These are phyloP conservation scores for Botrytis byssoidea DNA, from an alignment of 2,329 filamentous ascomycete species.

Conservation along the genomic window DNA sequence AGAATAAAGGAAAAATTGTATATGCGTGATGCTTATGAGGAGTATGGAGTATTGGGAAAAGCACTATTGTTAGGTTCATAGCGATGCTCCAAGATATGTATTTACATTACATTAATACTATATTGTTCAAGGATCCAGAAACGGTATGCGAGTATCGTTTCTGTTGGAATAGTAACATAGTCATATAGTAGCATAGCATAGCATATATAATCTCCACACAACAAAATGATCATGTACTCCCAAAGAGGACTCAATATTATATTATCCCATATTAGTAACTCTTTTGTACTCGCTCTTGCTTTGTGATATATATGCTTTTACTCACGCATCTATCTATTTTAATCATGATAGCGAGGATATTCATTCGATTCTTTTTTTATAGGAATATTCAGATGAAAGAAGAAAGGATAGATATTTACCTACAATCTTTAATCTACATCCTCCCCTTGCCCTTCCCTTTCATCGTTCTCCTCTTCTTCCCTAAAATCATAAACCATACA, in stretches of 20 bases:
- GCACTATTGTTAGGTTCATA: not conserved
- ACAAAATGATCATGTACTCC: not conserved
- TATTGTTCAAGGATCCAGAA: not conserved
- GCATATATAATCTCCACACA: not conserved
- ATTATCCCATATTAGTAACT: not conserved
- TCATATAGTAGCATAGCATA: not conserved
- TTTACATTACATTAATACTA: not conserved
- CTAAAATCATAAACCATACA: too few relatives aligned
- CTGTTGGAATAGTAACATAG: not conserved
- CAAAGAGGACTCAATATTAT: not conserved
- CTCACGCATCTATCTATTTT: fast-evolving
- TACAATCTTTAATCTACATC: too few relatives aligned
- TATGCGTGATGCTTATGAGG: not conserved
- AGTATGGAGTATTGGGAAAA: conserved; percentile 2
- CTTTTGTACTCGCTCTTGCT: not conserved
- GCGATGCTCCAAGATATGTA: not conserved
- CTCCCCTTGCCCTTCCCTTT: too few relatives aligned
- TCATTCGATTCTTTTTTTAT: too few relatives aligned
- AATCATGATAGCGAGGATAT: too few relatives aligned
- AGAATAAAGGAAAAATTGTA: not conserved
- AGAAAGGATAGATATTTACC: too few relatives aligned
- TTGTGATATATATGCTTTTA: not conserved
- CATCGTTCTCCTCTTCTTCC: too few relatives aligned
- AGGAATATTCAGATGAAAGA: too few relatives aligned
- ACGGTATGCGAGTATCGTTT: not conserved